Percentiles rank a stretch among this genome's conserved stretches.
These are phyloP conservation scores for Polytolypa hystricis DNA, from an alignment of 2,329 filamentous ascomycete genomes.

Conservation along the genomic window DNA sequence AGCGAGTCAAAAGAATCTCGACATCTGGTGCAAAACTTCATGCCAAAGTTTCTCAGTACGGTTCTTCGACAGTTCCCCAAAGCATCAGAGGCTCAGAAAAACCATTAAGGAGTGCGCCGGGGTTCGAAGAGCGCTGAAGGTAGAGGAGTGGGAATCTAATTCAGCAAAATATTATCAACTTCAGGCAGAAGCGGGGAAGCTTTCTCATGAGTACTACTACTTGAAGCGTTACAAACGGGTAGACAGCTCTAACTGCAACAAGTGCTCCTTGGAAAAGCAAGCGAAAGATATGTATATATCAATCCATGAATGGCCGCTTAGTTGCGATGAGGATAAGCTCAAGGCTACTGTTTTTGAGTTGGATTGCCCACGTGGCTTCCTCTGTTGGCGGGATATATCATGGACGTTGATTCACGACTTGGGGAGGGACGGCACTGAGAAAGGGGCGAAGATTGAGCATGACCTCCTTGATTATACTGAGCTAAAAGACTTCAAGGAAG, in stretches of 20 bases:
- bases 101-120: constrained; percentile 34
- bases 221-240: constrained; percentile 6
- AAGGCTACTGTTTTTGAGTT: constrained; percentile 46
- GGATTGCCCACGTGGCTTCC: constrained; percentile 29
- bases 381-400: constrained; percentile 41
- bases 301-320: constrained; percentile 48
- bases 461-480: constrained; percentile 1
- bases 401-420: constrained; percentile 16
- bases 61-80: constrained; percentile 37
- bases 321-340: constrained; percentile 18
- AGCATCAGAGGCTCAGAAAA: constrained; percentile 27
- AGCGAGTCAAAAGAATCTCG: constrained; percentile 14
- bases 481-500: constrained; percentile 1
- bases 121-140: constrained; percentile 25
- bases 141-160: constrained; percentile 16
- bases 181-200: constrained; percentile 8
- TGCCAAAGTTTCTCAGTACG: constrained; percentile 36
- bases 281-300: constrained; percentile 35
- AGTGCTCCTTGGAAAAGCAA: constrained; percentile 22
- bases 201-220: constrained; percentile 7
- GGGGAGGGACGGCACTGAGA: not conserved
- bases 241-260: constrained; percentile 21
- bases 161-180: constrained; percentile 19
- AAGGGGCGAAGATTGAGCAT: not conserved
- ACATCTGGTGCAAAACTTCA: constrained; percentile 29